phyloP scores from a whole-genome alignment of 495 filamentous ascomycete species.

The Staphylotrichum tortipilum region DNA sequence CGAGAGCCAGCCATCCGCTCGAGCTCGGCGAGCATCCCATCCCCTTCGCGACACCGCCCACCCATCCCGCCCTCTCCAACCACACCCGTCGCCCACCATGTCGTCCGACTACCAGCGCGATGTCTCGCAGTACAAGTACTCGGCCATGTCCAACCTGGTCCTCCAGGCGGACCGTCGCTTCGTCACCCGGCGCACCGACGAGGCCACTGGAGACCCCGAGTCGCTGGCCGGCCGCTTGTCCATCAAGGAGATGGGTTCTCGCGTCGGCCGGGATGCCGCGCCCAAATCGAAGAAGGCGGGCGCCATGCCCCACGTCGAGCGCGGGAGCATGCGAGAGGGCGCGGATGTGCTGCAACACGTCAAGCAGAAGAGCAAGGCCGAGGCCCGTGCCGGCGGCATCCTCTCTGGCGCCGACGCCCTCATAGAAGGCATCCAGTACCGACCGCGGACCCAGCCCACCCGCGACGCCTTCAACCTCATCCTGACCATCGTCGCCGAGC shows the following conservation, averaged over 20 bases:
- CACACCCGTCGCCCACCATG: constrained; percentile 43
- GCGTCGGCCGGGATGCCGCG: constrained; percentile 67
- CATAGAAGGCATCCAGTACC: constrained; percentile 75
- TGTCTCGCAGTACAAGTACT: constrained; percentile 98
- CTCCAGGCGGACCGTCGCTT: constrained; percentile 98
- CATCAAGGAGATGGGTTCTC: constrained; percentile 87
- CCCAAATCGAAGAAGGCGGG: constrained; percentile 68
- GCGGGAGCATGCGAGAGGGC: constrained; percentile 73
- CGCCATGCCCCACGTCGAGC: constrained; percentile 58
- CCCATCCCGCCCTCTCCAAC: no score
- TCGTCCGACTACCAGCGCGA: constrained; percentile 77
- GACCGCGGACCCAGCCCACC: constrained; percentile 84
- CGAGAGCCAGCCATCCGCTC: no score
- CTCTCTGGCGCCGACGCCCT: constrained; percentile 77
- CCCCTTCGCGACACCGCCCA: constrained; percentile 1
- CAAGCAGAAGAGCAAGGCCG: constrained; percentile 78
- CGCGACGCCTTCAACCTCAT: constrained; percentile 95
- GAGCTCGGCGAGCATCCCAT: not conserved
- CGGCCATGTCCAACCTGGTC: constrained; percentile 99
- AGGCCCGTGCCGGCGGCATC: constrained; percentile 69
- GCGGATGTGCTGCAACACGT: constrained; percentile 79
- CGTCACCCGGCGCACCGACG: constrained; percentile 81
- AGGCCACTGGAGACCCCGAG: constrained; percentile 94
- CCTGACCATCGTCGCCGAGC: constrained; percentile 75
- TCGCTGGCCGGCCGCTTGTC: constrained; percentile 89